phyloP scores from a whole-genome alignment of 129 eudicot species.

The Chrysanthemum makinoi region DNA sequence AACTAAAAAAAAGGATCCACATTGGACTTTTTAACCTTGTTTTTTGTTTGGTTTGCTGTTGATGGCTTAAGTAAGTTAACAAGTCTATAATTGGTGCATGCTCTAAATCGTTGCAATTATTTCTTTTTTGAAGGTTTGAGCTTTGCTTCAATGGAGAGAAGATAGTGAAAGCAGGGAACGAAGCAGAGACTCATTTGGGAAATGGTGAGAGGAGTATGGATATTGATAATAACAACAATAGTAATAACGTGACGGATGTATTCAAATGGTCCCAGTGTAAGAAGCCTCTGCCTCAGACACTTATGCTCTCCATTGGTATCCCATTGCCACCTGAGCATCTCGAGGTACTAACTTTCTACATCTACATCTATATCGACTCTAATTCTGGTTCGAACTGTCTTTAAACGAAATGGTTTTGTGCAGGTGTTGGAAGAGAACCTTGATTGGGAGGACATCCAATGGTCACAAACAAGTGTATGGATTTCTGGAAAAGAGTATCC shows the following conservation, averaged over 20 bases:
- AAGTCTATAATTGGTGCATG: no score
- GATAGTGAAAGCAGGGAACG: slow-evolving; percentile 49
- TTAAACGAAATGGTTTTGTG: neutral
- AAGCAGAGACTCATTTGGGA: slow-evolving; percentile 31
- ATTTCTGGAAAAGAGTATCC: slow-evolving; percentile 80
- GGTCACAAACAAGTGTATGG: slow-evolving; percentile 95
- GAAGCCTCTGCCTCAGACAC: slow-evolving; percentile 71
- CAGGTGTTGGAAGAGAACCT: slow-evolving; percentile 89
- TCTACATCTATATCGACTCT: neutral
- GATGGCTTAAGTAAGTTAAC: no score
- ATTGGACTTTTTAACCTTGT: no score
- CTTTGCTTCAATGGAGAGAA: slow-evolving; percentile 92
- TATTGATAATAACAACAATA: slow-evolving; percentile 42
- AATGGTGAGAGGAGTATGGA: slow-evolving; percentile 39
- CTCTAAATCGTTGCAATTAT: no score
- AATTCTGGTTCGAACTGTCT: neutral
- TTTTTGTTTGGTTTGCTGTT: no score
- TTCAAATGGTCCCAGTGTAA: slow-evolving; percentile 93
- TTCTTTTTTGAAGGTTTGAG: slow-evolving; percentile 62
- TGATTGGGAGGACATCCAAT: slow-evolving; percentile 95
- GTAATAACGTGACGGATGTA: slow-evolving; percentile 48
- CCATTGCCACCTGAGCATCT: slow-evolving; percentile 83
- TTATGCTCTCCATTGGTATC: slow-evolving; percentile 69
- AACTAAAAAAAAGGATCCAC: no score
- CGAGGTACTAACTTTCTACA: slow-evolving; percentile 44